Evolutionary conservation across 2,329 filamentous ascomycete genomes (phyloP).

Genomic region (Basipetospora chlamydospora): DNA sequence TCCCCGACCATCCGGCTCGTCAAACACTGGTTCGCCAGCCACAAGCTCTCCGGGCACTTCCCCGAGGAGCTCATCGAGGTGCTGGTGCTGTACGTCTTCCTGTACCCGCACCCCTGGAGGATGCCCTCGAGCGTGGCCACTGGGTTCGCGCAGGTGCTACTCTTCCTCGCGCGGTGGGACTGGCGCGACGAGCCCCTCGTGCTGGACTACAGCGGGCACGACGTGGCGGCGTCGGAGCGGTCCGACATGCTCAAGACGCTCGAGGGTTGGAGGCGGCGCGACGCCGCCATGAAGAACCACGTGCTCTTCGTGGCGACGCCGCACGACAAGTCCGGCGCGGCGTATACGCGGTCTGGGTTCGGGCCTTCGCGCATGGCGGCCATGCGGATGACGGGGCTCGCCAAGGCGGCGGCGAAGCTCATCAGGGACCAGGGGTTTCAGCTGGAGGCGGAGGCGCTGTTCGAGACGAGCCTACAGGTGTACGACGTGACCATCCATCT

Average conservation of each 20-base stretch:
- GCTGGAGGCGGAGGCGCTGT: slow-evolving; percentile 47
- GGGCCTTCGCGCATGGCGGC: slow-evolving; percentile 68
- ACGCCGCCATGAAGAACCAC: slow-evolving; percentile 74
- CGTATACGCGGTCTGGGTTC: slow-evolving; percentile 51
- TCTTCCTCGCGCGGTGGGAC: slow-evolving; percentile 76
- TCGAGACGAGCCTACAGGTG: slow-evolving; percentile 56
- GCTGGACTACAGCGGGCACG: slow-evolving; percentile 44
- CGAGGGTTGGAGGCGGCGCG: slow-evolving; percentile 72
- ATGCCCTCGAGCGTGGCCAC: slow-evolving; percentile 61
- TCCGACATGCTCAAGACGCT: slow-evolving; percentile 55
- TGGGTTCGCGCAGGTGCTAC: slow-evolving; percentile 68
- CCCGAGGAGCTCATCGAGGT: slow-evolving; percentile 74
- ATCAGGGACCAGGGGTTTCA: slow-evolving; percentile 36
- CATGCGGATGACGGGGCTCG: slow-evolving; percentile 66
- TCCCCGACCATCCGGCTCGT: slow-evolving; percentile 71
- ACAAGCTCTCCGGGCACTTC: slow-evolving; percentile 66
- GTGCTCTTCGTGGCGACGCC: slow-evolving; percentile 72
- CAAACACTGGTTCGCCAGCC: slow-evolving; percentile 79
- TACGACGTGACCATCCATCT: slow-evolving; percentile 81
- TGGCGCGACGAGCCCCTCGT: slow-evolving; percentile 76
- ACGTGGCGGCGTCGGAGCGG: slow-evolving; percentile 37
- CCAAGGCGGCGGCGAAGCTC: slow-evolving; percentile 57
- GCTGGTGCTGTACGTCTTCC: slow-evolving; percentile 61
- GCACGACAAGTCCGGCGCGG: slow-evolving; percentile 60
- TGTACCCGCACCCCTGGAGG: slow-evolving; percentile 68